Conservation (phyloP, 2,329 filamentous ascomycete genomes). For the Bisporella sp. region DNA sequence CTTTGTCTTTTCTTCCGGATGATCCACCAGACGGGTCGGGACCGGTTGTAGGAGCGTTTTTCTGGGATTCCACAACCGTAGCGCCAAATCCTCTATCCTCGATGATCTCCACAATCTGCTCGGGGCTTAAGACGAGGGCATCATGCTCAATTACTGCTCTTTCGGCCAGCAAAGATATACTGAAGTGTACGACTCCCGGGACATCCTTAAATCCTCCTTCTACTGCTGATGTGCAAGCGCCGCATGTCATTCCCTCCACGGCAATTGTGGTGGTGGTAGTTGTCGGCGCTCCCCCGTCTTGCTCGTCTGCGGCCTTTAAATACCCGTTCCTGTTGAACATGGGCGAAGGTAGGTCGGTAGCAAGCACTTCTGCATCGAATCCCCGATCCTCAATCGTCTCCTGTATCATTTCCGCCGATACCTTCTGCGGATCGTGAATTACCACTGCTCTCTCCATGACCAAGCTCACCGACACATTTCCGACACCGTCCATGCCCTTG, state of each 20-base stretch:
- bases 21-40: slow-evolving; percentile 25
- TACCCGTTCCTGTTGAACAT: slow-evolving; percentile 29
- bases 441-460: slow-evolving; percentile 95
- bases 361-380: slow-evolving; percentile 86
- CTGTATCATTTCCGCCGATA: slow-evolving; percentile 68
- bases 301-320: slow-evolving; percentile 11
- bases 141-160: slow-evolving; percentile 83
- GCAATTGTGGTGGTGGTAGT: slow-evolving; percentile 67
- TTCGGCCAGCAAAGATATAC: slow-evolving; percentile 77
- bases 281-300: slow-evolving; percentile 26
- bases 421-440: slow-evolving; percentile 71
- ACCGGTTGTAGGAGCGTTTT: slow-evolving; percentile 31
- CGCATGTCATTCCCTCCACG: slow-evolving; percentile 86
- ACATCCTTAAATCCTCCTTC: slow-evolving; percentile 74
- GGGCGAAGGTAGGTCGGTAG: slow-evolving; percentile 63
- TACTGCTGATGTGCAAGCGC: slow-evolving; percentile 79
- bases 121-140: slow-evolving; percentile 41
- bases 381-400: slow-evolving; percentile 88
- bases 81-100: slow-evolving; percentile 76
- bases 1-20: slow-evolving; percentile 23
- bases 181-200: slow-evolving; percentile 66
- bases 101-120: slow-evolving; percentile 49
- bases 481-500: slow-evolving; percentile 71
- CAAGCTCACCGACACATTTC: slow-evolving; percentile 82
- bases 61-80: slow-evolving; percentile 64